phyloP scores from a whole-genome alignment of 495 filamentous ascomycete species.

The Margaritispora aquatica region DNA sequence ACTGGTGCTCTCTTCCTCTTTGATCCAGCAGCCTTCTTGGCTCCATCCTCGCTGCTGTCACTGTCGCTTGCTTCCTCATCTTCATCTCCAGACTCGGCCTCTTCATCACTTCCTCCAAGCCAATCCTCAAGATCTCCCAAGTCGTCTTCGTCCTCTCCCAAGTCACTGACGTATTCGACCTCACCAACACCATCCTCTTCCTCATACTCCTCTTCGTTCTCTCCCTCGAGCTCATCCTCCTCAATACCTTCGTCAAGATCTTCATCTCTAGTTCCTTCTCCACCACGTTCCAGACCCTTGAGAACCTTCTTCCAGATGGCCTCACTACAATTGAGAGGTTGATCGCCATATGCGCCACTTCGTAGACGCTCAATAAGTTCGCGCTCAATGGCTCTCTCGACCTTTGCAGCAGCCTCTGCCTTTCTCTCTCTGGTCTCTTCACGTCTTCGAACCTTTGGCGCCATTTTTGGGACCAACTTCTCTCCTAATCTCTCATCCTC shows the following conservation, averaged over 20 bases:
- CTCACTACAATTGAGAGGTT: slow-evolving; percentile 90
- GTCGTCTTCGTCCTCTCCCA: slow-evolving; percentile 45
- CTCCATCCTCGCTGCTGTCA: slow-evolving; percentile 43
- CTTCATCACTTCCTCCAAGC: slow-evolving; percentile 39
- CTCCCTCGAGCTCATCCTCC: slow-evolving; percentile 69
- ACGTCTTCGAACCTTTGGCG: slow-evolving; percentile 83
- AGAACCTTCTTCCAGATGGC: slow-evolving; percentile 97
- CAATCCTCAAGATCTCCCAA: slow-evolving; percentile 33
- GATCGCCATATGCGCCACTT: slow-evolving; percentile 91
- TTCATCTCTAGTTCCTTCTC: slow-evolving; percentile 78
- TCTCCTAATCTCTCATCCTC: slow-evolving; percentile 92
- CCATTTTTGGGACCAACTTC: slow-evolving; percentile 79
- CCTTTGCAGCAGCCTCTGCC: slow-evolving; percentile 87
- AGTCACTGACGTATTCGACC: slow-evolving; percentile 76
- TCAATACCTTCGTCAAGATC: slow-evolving; percentile 81
- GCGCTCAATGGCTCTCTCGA: slow-evolving; percentile 92
- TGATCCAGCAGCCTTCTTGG: slow-evolving; percentile 42
- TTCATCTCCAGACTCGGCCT: slow-evolving; percentile 42
- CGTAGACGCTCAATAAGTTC: slow-evolving; percentile 88
- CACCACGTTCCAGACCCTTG: slow-evolving; percentile 76
- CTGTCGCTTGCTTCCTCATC: slow-evolving; percentile 38
- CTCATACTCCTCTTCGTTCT: slow-evolving; percentile 58
- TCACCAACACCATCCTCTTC: slow-evolving; percentile 65
- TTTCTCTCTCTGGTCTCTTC: slow-evolving; percentile 92
- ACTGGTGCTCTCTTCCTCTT: slow-evolving; percentile 62